Conservation (phyloP, 805 yeast species). For the Candida pseudoglaebosa region DNA sequence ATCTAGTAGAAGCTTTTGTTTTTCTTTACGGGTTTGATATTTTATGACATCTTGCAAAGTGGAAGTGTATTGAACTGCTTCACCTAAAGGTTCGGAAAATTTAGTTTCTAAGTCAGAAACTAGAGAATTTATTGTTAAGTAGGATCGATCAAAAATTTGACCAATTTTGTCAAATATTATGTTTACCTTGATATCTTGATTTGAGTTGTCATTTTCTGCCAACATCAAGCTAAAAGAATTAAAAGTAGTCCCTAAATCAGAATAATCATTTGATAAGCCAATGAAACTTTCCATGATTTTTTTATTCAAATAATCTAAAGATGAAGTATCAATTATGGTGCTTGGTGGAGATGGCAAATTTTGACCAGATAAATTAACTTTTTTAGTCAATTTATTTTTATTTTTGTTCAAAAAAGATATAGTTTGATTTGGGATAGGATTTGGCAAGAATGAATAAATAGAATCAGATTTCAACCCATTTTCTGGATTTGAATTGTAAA, state of each 20-base stretch:
- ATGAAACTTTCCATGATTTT: slow-evolving; percentile 51
- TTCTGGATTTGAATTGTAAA: slow-evolving; percentile 42
- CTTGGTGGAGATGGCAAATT: slow-evolving; percentile 3
- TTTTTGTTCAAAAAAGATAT: slow-evolving; percentile 32
- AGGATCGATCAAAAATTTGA: slow-evolving; percentile 73
- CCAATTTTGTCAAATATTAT: slow-evolving; percentile 71
- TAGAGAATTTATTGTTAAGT: slow-evolving; percentile 48
- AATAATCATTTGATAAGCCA: slow-evolving; percentile 59
- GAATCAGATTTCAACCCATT: slow-evolving; percentile 37
- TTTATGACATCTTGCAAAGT: slow-evolving; percentile 56
- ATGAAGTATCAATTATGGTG: slow-evolving; percentile 28
- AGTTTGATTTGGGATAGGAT: slow-evolving; percentile 25
- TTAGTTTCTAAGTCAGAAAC: slow-evolving; percentile 52
- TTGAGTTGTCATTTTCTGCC: slow-evolving; percentile 23
- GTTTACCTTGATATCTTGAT: slow-evolving; percentile 28
- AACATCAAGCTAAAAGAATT: slow-evolving; percentile 52
- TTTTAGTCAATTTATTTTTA: slow-evolving; percentile 21
- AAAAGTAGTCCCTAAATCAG: slow-evolving; percentile 65
- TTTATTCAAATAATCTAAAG: slow-evolving; percentile 56
- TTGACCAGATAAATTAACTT: slow-evolving; percentile 13
- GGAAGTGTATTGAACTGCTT: slow-evolving; percentile 61
- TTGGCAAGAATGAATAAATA: slow-evolving; percentile 31
- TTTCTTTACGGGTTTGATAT: slow-evolving; percentile 46
- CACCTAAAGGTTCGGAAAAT: slow-evolving; percentile 66
- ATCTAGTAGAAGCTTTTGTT: slow-evolving; percentile 30